Conservation (phyloP, 2,329 filamentous ascomycete genomes). For the Calonectria ilicicola region DNA sequence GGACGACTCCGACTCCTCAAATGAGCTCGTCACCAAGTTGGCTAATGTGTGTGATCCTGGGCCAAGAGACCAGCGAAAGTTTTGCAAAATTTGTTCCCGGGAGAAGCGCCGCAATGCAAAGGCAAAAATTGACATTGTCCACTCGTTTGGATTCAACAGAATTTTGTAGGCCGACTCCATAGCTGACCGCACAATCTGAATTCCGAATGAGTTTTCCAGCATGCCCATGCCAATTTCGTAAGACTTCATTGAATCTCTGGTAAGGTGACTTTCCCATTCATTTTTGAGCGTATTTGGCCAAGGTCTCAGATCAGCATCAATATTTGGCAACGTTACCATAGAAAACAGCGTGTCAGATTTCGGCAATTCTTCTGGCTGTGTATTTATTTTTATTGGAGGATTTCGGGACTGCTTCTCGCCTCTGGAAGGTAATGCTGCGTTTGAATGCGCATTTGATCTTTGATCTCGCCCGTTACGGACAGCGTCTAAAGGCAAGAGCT, state of each 20-base stretch:
- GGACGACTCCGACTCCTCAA: not conserved
- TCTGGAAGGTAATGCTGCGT: not conserved
- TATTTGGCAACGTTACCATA: not conserved
- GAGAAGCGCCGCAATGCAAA: not conserved
- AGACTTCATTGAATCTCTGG: too few relatives aligned
- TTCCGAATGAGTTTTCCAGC: not conserved
- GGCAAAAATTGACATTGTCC: not conserved
- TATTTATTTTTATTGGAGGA: not conserved
- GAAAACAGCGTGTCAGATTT: not conserved
- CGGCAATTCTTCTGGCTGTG: not conserved
- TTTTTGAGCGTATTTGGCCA: not conserved
- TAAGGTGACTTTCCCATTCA: too few relatives aligned
- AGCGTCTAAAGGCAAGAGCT: too few relatives aligned
- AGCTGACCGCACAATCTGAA: not conserved
- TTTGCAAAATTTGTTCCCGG: not conserved
- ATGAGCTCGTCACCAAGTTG: not conserved
- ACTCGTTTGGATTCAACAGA: not conserved
- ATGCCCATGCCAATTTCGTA: not conserved
- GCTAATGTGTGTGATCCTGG: not conserved
- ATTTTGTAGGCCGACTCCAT: not conserved
- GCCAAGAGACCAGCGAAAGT: not conserved
- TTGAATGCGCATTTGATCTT: not conserved
- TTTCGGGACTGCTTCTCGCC: not conserved
- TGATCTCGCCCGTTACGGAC: too few relatives aligned
- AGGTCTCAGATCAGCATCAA: too few relatives aligned